A percentile compares a stretch with the other conserved stretches of the same genome.
Evolutionary conservation across 192 early-diverging fungal genomes (phyloP).

Genomic region (Umbelopsis ramanniana): DNA sequence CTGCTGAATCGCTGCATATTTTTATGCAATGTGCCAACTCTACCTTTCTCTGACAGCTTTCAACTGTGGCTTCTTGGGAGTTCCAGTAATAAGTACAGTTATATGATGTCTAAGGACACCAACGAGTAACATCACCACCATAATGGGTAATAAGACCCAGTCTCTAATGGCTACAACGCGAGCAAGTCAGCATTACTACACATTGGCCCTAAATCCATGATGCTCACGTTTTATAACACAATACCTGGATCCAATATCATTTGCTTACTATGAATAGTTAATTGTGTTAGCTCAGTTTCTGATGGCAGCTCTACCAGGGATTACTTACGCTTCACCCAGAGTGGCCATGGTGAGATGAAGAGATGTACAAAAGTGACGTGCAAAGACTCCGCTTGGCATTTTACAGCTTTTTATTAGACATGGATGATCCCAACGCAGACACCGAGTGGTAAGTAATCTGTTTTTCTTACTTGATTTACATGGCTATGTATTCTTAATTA

Average conservation of each 20-base stretch:
- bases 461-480: neutral
- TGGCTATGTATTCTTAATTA: neutral
- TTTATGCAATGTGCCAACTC: neutral
- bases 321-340: slow-evolving; percentile 24
- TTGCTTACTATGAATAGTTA: slow-evolving; percentile 44
- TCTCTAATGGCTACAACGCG: slow-evolving; percentile 69
- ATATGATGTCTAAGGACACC: slow-evolving; percentile 94
- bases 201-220: too few species aligned
- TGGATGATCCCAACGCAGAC: slow-evolving; percentile 48
- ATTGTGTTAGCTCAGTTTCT: neutral
- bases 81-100: slow-evolving; percentile 84
- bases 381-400: slow-evolving; percentile 20
- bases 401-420: slow-evolving; percentile 20
- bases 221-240: neutral
- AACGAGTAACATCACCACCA: slow-evolving; percentile 96
- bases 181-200: neutral
- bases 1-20: neutral
- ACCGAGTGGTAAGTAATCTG: slow-evolving; percentile 40
- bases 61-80: slow-evolving; percentile 77
- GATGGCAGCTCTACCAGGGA: neutral
- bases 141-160: slow-evolving; percentile 97
- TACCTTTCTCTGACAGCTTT: slow-evolving; percentile 86
- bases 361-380: slow-evolving; percentile 7
- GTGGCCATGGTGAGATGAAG: slow-evolving; percentile 22
- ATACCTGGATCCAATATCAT: slow-evolving; percentile 75